Evolutionary conservation across 495 filamentous ascomycete genomes (phyloP).

Genomic region (Podospora pseudoanserina): DNA sequence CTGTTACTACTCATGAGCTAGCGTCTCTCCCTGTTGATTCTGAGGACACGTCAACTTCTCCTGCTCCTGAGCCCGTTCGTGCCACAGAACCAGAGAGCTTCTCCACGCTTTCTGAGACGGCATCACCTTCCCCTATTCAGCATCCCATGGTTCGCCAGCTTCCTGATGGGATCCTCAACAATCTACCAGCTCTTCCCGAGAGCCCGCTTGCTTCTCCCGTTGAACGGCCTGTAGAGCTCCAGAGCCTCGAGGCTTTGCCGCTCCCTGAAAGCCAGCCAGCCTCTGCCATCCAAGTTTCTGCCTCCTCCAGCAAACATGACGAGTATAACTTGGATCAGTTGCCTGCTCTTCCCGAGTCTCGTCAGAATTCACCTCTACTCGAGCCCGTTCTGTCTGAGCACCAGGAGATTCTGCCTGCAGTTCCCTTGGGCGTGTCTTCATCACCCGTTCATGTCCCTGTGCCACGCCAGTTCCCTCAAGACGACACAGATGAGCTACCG

Average conservation of each 20-base stretch:
- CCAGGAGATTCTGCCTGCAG: not conserved
- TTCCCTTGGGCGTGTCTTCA: conserved; percentile 12
- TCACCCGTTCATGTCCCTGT: conserved; percentile 6
- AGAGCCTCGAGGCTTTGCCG: not conserved
- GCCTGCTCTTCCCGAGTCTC: conserved; percentile 19
- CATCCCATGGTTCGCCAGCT: not conserved
- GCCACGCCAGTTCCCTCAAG: not conserved
- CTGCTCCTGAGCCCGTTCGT: not conserved
- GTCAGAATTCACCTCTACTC: conserved; percentile 11
- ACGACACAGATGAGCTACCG: not conserved
- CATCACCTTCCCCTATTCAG: not conserved
- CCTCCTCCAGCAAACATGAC: not conserved
- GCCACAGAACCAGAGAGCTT: not conserved
- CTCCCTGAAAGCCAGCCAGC: not conserved
- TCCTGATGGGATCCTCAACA: not conserved
- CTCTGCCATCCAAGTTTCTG: not conserved
- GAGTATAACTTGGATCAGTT: not conserved
- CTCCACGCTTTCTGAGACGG: not conserved
- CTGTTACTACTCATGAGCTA: not conserved
- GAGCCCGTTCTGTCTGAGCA: not conserved
- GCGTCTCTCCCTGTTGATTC: not conserved
- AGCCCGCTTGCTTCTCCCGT: not conserved
- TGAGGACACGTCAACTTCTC: not conserved
- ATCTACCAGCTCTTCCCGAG: conserved; percentile 8
- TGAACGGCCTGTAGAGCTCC: not conserved